Conservation (phyloP, 208 protist genomes). For the Endotrypanum monterogeii region DNA sequence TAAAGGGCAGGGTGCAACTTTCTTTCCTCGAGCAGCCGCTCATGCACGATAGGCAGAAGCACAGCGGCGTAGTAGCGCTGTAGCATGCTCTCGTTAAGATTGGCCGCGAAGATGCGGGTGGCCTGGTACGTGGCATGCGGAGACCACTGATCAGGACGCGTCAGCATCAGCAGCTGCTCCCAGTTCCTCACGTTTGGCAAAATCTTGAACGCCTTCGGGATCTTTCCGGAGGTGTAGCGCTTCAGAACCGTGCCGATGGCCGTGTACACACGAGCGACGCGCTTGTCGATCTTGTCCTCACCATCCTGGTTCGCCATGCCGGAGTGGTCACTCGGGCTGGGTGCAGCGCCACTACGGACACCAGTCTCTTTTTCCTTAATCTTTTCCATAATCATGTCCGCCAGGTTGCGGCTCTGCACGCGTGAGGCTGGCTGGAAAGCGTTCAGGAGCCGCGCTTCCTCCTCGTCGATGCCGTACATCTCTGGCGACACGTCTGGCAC, state of each 20-base stretch:
- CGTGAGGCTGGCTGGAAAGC: slow-evolving; percentile 86
- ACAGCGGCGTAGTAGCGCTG: slow-evolving; percentile 98
- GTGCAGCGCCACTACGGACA: slow-evolving; percentile 20
- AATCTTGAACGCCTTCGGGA: slow-evolving; percentile 99
- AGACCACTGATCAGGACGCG: slow-evolving; percentile 95
- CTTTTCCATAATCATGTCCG: slow-evolving; percentile 92
- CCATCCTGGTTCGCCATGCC: slow-evolving; percentile 25
- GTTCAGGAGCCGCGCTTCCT: slow-evolving; percentile 86
- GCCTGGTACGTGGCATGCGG: slow-evolving; percentile 95
- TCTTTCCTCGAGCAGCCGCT: slow-evolving; percentile 72
- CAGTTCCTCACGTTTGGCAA: slow-evolving; percentile 97
- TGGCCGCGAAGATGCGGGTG: slow-evolving; percentile 97
- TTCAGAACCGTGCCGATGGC: slow-evolving; percentile 95
- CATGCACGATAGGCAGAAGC: slow-evolving; percentile 95
- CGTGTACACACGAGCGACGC: slow-evolving; percentile 91
- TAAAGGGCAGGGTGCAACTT: slow-evolving; percentile 99
- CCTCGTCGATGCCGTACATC: slow-evolving; percentile 89
- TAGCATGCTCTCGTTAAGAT: slow-evolving; percentile 96
- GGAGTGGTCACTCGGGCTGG: slow-evolving; percentile 13
- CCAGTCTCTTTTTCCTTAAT: slow-evolving; percentile 84
- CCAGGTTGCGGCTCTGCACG: slow-evolving; percentile 89
- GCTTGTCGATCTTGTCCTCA: slow-evolving; percentile 68
- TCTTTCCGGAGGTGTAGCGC: slow-evolving; percentile 97
- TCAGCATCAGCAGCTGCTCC: slow-evolving; percentile 98
- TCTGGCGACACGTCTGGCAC: slow-evolving; percentile 52